phyloP scores from a whole-genome alignment of 202 grass and related monocot species.

The Saccharum hybrid region DNA sequence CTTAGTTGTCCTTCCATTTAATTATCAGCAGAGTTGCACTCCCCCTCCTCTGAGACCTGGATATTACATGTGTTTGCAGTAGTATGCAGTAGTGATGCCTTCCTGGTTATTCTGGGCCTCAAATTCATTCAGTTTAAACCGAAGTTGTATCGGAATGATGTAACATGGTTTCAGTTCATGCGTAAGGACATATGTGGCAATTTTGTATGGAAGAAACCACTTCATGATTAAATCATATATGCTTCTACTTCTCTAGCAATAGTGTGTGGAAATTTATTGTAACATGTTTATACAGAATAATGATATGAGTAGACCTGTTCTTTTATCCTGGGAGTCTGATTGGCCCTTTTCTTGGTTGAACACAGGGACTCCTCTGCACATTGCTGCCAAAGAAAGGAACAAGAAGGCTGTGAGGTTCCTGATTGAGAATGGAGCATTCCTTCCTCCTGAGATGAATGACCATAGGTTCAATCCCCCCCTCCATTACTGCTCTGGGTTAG shows the following conservation, averaged over 20 bases:
- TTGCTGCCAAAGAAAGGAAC: slow-evolving; percentile 95
- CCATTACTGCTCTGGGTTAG: slow-evolving; percentile 94
- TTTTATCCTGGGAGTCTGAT: neutral
- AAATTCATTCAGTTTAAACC: neutral
- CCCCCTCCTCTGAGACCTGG: no score
- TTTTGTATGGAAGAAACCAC: neutral
- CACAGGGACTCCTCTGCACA: slow-evolving; percentile 92
- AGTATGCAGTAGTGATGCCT: neutral
- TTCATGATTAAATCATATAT: slow-evolving; percentile 11
- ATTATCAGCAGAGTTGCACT: no score
- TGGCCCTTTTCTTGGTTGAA: neutral
- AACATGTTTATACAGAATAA: neutral
- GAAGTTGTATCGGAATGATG: neutral
- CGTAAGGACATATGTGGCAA: neutral
- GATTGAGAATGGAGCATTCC: slow-evolving; percentile 87
- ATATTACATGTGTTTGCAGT: no score
- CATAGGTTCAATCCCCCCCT: slow-evolving; percentile 93
- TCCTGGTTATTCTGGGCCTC: neutral
- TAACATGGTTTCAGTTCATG: slow-evolving; percentile 16
- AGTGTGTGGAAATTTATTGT: neutral
- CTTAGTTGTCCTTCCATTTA: no score
- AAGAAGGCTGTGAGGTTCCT: slow-evolving; percentile 85
- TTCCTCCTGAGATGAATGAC: slow-evolving; percentile 89
- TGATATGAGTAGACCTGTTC: neutral
- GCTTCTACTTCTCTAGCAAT: neutral